These are phyloP conservation scores for Pythium pectinolyticum DNA, from an alignment of 352 stramenopile species.

Conservation along the genomic window DNA sequence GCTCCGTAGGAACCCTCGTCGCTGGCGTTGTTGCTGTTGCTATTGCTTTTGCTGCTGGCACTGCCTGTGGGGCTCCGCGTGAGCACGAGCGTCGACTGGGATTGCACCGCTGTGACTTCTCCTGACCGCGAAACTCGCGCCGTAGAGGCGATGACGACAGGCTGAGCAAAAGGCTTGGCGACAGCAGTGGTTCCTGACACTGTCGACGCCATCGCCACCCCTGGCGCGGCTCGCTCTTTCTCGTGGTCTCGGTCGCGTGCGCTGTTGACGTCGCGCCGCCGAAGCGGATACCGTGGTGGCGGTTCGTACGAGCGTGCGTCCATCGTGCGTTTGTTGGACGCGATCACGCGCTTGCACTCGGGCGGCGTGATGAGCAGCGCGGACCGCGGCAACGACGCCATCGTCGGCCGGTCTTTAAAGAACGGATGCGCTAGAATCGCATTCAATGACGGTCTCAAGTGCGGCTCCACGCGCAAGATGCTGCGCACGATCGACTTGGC, in stretches of 20 bases:
- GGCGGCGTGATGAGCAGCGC: constrained; percentile 75
- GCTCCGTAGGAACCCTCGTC: constrained; percentile 6
- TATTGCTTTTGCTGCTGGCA: background rate
- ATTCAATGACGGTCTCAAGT: constrained; percentile 64
- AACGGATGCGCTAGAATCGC: constrained; percentile 82
- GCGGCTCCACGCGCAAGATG: constrained; percentile 75
- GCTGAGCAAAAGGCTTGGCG: background rate
- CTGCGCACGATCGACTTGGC: constrained; percentile 73
- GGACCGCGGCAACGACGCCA: constrained; percentile 52
- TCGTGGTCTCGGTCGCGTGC: constrained; percentile 4
- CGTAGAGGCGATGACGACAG: too few relatives aligned
- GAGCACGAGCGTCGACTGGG: constrained; percentile 19
- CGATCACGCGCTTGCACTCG: constrained; percentile 44
- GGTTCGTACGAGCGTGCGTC: constrained; percentile 22
- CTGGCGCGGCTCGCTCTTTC: too few relatives aligned
- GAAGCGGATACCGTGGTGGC: constrained; percentile 19
- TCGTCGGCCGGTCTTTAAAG: constrained; percentile 58
- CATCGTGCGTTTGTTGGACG: constrained; percentile 31
- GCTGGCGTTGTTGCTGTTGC: constrained; percentile 14
- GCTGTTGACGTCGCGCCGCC: constrained; percentile 19
- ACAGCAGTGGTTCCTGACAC: background rate
- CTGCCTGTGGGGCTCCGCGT: background rate
- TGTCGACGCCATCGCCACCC: background rate
- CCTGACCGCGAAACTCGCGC: too few relatives aligned
- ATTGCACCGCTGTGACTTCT: background rate